Conservation (phyloP, 805 yeast genomes). For the Pichia heedii region DNA sequence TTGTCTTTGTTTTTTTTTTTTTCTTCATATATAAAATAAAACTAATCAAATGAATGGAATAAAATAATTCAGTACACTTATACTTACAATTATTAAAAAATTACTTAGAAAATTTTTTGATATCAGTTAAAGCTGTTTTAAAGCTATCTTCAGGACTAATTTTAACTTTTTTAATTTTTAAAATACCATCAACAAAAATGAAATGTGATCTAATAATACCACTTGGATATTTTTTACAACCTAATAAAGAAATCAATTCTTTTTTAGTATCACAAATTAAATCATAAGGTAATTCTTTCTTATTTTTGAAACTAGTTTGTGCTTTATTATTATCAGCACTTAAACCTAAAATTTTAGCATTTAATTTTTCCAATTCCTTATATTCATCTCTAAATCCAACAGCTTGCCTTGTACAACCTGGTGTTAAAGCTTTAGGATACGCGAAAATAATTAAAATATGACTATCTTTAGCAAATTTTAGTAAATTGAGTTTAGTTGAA, state of each 20-base stretch:
- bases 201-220: slow-evolving; percentile 89
- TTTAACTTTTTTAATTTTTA: slow-evolving; percentile 43
- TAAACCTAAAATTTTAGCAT: slow-evolving; percentile 64
- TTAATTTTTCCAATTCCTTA: slow-evolving; percentile 37
- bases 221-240: slow-evolving; percentile 69
- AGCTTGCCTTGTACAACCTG: slow-evolving; percentile 95
- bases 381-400: slow-evolving; percentile 73
- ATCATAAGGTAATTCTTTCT: slow-evolving; percentile 65
- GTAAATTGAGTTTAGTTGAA: slow-evolving; percentile 18
- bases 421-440: slow-evolving; percentile 89
- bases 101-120: slow-evolving; percentile 30
- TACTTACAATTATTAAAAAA: no score
- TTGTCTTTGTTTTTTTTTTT: no score
- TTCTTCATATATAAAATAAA: no score
- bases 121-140: slow-evolving; percentile 48
- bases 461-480: slow-evolving; percentile 22
- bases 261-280: slow-evolving; percentile 70
- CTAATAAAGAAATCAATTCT: slow-evolving; percentile 60
- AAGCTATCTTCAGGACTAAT: slow-evolving; percentile 55
- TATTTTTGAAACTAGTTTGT: slow-evolving; percentile 65
- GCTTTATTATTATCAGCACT: slow-evolving; percentile 76
- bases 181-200: slow-evolving; percentile 72
- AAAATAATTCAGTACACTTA: no score
- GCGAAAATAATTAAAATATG: slow-evolving; percentile 53
- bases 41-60: no score